Percentiles rank a stretch among this genome's conserved stretches.
Evolutionary conservation across 352 stramenopile species (phyloP).

Genomic region (Aphanomyces invadans): DNA sequence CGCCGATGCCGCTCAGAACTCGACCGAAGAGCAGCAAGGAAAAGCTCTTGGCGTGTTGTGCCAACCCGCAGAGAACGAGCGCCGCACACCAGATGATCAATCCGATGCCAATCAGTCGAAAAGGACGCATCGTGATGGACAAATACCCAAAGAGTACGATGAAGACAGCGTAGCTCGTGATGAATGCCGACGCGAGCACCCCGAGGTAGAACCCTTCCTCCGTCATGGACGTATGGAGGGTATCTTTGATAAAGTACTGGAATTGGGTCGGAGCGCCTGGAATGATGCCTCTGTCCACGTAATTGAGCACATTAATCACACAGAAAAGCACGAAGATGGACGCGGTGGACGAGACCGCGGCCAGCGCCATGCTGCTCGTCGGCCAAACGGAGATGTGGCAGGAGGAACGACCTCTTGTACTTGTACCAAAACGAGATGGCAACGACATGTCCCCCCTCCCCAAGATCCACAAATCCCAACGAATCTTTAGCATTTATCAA

Average conservation of each 20-base stretch:
- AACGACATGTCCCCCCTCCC: background rate
- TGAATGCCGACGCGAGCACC: conserved; percentile 89
- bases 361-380: background rate
- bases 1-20: conserved; percentile 81
- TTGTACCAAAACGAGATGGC: too few relatives aligned
- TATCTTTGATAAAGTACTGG: conserved; percentile 83
- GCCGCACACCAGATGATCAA: conserved; percentile 87
- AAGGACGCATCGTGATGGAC: conserved; percentile 80
- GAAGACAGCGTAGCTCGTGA: conserved; percentile 88
- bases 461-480: background rate
- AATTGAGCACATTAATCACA: conserved; percentile 90
- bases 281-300: conserved; percentile 93
- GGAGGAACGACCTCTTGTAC: background rate
- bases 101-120: conserved; percentile 84
- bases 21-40: conserved; percentile 81
- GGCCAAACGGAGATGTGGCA: background rate
- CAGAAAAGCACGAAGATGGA: conserved; percentile 80
- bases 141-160: conserved; percentile 89
- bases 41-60: conserved; percentile 76
- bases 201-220: conserved; percentile 77
- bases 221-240: conserved; percentile 38
- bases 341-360: conserved; percentile 3
- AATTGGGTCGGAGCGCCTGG: conserved; percentile 88
- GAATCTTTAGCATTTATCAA: conserved; percentile 9
- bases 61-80: conserved; percentile 78